Percentiles rank a stretch among this genome's conserved stretches.
phyloP scores from a whole-genome alignment of 2,329 filamentous ascomycete species.

The Exophiala sp. region DNA sequence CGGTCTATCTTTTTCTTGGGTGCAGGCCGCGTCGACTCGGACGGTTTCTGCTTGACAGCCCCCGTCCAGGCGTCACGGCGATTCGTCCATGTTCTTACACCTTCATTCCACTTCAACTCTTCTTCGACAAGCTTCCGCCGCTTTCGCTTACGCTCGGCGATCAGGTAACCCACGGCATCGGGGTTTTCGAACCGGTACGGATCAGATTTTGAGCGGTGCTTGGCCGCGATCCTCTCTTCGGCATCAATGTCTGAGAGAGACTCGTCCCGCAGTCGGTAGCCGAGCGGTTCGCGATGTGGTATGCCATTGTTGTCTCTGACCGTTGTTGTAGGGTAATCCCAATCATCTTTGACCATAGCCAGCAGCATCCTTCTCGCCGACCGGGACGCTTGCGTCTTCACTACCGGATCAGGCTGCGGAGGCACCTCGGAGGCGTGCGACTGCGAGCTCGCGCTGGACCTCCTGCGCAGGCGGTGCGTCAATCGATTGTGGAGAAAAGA shows the following conservation, averaged over 20 bases:
- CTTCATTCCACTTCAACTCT: constrained; percentile 74
- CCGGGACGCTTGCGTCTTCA: constrained; percentile 20
- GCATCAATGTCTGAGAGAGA: constrained; percentile 24
- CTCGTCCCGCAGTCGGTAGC: constrained; percentile 24
- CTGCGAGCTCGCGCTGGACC: constrained; percentile 25
- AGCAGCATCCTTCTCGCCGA: constrained; percentile 22
- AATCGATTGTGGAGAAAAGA: constrained; percentile 23
- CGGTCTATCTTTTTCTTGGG: background rate
- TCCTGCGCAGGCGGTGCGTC: constrained; percentile 25
- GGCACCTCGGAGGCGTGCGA: background rate
- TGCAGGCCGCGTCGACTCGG: background rate
- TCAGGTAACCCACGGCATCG: constrained; percentile 38
- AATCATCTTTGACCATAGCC: constrained; percentile 25
- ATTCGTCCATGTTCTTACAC: constrained; percentile 73
- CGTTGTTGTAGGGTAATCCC: constrained; percentile 24
- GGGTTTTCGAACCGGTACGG: constrained; percentile 41
- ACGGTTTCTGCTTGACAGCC: constrained; percentile 47
- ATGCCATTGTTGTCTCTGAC: background rate
- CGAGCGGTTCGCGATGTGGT: constrained; percentile 20
- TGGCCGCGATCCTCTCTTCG: constrained; percentile 1
- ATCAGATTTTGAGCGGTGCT: constrained; percentile 22
- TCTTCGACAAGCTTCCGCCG: constrained; percentile 58
- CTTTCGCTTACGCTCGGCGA: constrained; percentile 52
- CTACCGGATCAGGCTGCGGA: constrained; percentile 8
- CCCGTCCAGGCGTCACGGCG: constrained; percentile 83